A percentile compares a stretch with the other conserved stretches of the same genome.
Conservation (phyloP, 495 filamentous ascomycete species). For the Xanthoparmelia taractica region DNA sequence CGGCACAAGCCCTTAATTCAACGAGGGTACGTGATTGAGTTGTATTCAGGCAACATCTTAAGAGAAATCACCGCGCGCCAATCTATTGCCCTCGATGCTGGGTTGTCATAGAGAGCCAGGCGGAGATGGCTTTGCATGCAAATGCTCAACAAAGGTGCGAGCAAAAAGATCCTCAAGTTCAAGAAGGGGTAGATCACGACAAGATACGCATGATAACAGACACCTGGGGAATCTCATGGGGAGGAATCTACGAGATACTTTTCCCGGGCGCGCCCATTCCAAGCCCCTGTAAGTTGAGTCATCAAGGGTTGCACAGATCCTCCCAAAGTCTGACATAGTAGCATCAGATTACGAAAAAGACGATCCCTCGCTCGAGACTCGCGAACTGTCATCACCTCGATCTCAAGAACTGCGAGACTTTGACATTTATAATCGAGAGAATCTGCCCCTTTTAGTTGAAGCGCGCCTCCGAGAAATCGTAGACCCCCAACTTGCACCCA, state of each 20-base stretch:
- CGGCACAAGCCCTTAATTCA: neutral
- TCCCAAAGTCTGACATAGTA: neutral
- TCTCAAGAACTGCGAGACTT: neutral
- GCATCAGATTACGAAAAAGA: neutral
- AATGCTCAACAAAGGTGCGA: slow-evolving; percentile 4
- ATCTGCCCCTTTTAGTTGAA: neutral
- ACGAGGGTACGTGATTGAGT: neutral
- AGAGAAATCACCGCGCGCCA: slow-evolving; percentile 6
- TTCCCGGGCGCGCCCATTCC: slow-evolving; percentile 11
- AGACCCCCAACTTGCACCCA: neutral
- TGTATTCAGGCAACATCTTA: slow-evolving; percentile 5
- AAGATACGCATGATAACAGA: slow-evolving; percentile 9
- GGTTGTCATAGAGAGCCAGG: neutral
- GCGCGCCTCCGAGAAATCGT: neutral
- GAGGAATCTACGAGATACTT: slow-evolving; percentile 7
- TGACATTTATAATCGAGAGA: neutral
- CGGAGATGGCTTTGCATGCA: slow-evolving; percentile 7
- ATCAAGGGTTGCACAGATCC: neutral
- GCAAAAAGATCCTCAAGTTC: neutral
- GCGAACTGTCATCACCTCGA: neutral
- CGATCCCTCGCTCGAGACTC: neutral
- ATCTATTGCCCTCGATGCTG: slow-evolving; percentile 10
- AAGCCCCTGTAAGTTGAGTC: slow-evolving; percentile 2
- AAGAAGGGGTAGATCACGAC: slow-evolving; percentile 2
- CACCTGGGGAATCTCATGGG: slow-evolving; percentile 4